These are phyloP conservation scores for Phytophthora syringae DNA, from an alignment of 352 stramenopile genomes.

Conservation along the genomic window DNA sequence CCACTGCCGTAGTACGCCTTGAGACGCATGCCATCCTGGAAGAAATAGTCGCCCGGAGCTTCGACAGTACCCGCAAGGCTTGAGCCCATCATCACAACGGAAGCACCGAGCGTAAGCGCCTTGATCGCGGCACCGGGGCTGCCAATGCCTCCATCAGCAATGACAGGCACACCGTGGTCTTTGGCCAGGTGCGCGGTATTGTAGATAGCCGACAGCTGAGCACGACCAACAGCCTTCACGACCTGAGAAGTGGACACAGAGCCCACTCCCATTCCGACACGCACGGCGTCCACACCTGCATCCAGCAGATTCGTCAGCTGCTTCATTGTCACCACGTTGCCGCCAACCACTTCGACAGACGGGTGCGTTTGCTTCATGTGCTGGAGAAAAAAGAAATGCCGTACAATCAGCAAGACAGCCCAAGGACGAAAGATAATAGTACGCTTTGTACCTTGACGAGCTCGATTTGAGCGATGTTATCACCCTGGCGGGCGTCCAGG, in stretches of 20 bases:
- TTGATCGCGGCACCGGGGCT: constrained; percentile 98
- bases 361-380: constrained; percentile 95
- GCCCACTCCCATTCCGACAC: constrained; percentile 99
- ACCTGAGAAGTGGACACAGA: constrained; percentile 99
- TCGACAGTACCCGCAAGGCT: constrained; percentile 98
- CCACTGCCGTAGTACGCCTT: constrained; percentile 99
- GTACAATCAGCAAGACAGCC: neutral
- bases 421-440: neutral
- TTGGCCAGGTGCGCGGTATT: constrained; percentile 94
- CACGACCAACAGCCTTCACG: constrained; percentile 97
- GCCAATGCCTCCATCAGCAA: constrained; percentile 98
- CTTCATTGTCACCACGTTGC: constrained; percentile 97
- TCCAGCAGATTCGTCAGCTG: constrained; percentile 97
- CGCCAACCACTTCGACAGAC: constrained; percentile 95
- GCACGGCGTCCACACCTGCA: constrained; percentile 97
- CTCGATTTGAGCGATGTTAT: constrained; percentile 89
- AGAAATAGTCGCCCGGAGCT: constrained; percentile 99
- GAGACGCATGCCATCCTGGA: constrained; percentile 98
- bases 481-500: constrained; percentile 98
- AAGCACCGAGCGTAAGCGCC: constrained; percentile 95
- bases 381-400: constrained; percentile 12
- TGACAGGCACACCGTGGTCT: constrained; percentile 96
- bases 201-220: constrained; percentile 98
- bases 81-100: constrained; percentile 99
- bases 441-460: constrained; percentile 51